Evolutionary conservation across 441 rosid genomes (phyloP).

Genomic region (Kokia cookei): DNA sequence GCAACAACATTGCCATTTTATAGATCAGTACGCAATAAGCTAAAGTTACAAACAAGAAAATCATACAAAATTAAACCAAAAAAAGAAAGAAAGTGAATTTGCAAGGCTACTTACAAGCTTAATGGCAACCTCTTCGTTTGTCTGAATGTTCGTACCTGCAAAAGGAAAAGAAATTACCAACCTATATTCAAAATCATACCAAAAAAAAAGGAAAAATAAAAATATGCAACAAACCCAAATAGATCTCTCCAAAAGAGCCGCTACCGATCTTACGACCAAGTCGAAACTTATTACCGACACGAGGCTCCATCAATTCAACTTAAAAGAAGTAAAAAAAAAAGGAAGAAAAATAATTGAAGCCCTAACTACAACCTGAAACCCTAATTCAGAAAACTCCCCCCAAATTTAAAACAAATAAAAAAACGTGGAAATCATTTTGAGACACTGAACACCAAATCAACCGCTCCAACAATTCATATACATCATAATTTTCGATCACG

Average conservation of each 20-base stretch:
- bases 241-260: slow-evolving; percentile 85
- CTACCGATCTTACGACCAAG: slow-evolving; percentile 78
- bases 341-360: slow-evolving; percentile 9
- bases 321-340: background rate
- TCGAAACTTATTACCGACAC: slow-evolving; percentile 68
- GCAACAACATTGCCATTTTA: background rate
- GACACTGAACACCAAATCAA: slow-evolving; percentile 16
- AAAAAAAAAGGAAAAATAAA: background rate
- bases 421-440: background rate
- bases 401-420: background rate
- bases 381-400: background rate
- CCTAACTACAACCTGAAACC: slow-evolving; percentile 3
- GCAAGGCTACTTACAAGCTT: slow-evolving; percentile 70
- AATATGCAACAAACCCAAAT: slow-evolving; percentile 37
- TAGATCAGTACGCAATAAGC: background rate
- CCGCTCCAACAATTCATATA: slow-evolving; percentile 17
- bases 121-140: slow-evolving; percentile 90
- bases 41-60: background rate
- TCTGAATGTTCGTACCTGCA: slow-evolving; percentile 81
- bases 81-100: background rate
- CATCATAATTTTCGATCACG: background rate
- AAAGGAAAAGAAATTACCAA: slow-evolving; percentile 12
- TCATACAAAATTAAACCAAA: background rate
- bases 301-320: slow-evolving; percentile 52
- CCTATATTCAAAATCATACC: background rate